Conservation (phyloP, 1,139 yeast genomes). For the Pichia sp. region DNA sequence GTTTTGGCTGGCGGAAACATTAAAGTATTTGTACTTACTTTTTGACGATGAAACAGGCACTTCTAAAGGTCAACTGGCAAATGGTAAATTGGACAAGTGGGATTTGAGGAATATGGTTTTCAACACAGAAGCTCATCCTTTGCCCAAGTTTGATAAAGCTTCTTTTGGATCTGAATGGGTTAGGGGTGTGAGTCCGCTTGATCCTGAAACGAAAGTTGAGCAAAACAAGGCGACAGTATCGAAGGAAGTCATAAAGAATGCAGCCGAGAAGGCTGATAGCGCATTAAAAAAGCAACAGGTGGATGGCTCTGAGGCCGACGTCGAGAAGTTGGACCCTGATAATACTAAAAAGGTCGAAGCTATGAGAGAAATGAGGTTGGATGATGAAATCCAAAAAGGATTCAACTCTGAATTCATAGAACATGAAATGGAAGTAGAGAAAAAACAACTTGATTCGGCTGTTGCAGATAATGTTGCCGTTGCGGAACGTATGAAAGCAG, state of each 20-base stretch:
- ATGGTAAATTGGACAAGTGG: slow-evolving; percentile 40
- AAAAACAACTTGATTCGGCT: slow-evolving; percentile 11
- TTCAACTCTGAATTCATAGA: not conserved
- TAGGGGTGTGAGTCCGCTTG: slow-evolving; percentile 18
- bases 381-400: slow-evolving; percentile 7
- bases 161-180: slow-evolving; percentile 64
- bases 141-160: slow-evolving; percentile 63
- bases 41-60: slow-evolving; percentile 58
- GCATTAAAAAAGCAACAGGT: not conserved
- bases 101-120: slow-evolving; percentile 51
- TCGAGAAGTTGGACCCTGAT: not conserved
- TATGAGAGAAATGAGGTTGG: slow-evolving; percentile 6
- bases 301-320: not conserved
- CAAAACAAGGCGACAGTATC: slow-evolving; percentile 12
- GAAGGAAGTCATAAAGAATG: slow-evolving; percentile 6
- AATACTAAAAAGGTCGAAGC: slow-evolving; percentile 7
- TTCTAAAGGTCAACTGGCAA: slow-evolving; percentile 7
- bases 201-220: not conserved
- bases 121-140: slow-evolving; percentile 92
- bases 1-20: slow-evolving; percentile 92
- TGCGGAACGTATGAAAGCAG: slow-evolving; percentile 24
- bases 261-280: not conserved
- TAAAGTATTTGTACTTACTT: slow-evolving; percentile 78
- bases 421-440: slow-evolving; percentile 1
- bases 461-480: slow-evolving; percentile 21